Base-by-base conservation (phyloP, 108 stramenopile species). In the Cyclotella atomus region DNA sequence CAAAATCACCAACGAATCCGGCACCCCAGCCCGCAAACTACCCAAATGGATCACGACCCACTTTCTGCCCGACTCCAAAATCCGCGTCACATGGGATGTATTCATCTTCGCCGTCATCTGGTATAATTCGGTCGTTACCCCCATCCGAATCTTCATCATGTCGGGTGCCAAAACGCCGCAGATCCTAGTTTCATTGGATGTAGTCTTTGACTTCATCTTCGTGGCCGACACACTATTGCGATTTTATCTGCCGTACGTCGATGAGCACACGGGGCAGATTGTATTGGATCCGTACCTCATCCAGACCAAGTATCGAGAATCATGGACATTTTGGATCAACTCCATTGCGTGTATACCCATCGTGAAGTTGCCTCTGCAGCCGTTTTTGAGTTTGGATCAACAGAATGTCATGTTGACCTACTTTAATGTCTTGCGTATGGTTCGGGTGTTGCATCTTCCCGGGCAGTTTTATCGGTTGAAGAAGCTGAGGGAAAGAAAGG, bases 71-170 rank as follows among this genome's bases (percentile, higher is more conserved):
- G 65, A 80, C 52, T 68, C 66, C 10, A 67, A 34, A 24, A 59
- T 71, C n/a, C 52, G 84, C 20, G 38, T 77, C 16, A n/a, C 44
- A 36, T 85, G 81, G 81, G 77, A 76, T 53, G 59, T 70, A 20
- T 79, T 83, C 77, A 75, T 75, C 15, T 79, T 85, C 49, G 19
- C 75, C 14, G 81, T 83, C 38, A 79, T 83, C 45, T 77, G 81
- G 72, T 85, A 83, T 73, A 85, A 83, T 30, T 70, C 68, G 0
- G 70, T 82, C 43, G 57, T 80, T 3, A 85, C 82, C 3, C 77
- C 85, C 27, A 61, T 83, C 14, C 72, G 68, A 28, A 69, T 85
- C 35, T 74, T 71, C 70, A 78, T 77, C 46, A 73, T 65, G 78
- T 63, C 69, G 14, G 77, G 61, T 2, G 41, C 61, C 2, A 63